A percentile compares a stretch with the other conserved stretches of the same genome.
Conservation (phyloP, 2,329 filamentous ascomycete genomes). For the Trichophyton benhamiae region DNA sequence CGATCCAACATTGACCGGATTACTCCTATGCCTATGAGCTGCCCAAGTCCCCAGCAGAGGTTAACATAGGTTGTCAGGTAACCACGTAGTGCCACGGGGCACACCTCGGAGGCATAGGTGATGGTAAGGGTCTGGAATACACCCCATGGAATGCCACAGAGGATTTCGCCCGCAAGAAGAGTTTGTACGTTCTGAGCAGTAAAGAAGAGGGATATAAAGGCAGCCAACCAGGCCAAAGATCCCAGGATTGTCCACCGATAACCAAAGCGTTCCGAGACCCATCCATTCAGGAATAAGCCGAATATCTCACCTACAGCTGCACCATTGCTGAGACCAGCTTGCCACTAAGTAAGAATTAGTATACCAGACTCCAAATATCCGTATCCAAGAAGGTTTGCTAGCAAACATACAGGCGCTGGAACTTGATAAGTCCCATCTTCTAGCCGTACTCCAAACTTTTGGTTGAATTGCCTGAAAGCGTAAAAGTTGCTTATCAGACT, state of each 20-base stretch:
- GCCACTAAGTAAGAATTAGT: slow-evolving; percentile 25
- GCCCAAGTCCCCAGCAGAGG: slow-evolving; percentile 38
- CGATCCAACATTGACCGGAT: slow-evolving; percentile 38
- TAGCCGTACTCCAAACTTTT: slow-evolving; percentile 28
- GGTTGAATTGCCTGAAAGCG: slow-evolving; percentile 32
- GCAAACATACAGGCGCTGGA: slow-evolving; percentile 25
- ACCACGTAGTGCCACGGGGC: slow-evolving; percentile 33
- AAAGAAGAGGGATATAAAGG: slow-evolving; percentile 41
- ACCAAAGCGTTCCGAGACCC: slow-evolving; percentile 40
- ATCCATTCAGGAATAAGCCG: slow-evolving; percentile 41
- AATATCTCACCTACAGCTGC: slow-evolving; percentile 37
- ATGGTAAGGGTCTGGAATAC: slow-evolving; percentile 40
- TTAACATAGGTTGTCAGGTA: slow-evolving; percentile 38
- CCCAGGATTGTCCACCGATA: slow-evolving; percentile 41
- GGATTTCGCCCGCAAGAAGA: slow-evolving; percentile 39
- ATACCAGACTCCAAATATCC: slow-evolving; percentile 4
- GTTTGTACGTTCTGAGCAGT: slow-evolving; percentile 37
- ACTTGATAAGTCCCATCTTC: slow-evolving; percentile 29
- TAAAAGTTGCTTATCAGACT: slow-evolving; percentile 73
- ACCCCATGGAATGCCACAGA: slow-evolving; percentile 41
- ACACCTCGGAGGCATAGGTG: slow-evolving; percentile 38
- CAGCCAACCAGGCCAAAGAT: slow-evolving; percentile 35
- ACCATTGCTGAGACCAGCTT: slow-evolving; percentile 35
- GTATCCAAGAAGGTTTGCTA: background rate
- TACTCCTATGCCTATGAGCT: slow-evolving; percentile 40